These are phyloP conservation scores for Cornus controversa DNA, from an alignment of 148 eudicot species.

Conservation along the genomic window DNA sequence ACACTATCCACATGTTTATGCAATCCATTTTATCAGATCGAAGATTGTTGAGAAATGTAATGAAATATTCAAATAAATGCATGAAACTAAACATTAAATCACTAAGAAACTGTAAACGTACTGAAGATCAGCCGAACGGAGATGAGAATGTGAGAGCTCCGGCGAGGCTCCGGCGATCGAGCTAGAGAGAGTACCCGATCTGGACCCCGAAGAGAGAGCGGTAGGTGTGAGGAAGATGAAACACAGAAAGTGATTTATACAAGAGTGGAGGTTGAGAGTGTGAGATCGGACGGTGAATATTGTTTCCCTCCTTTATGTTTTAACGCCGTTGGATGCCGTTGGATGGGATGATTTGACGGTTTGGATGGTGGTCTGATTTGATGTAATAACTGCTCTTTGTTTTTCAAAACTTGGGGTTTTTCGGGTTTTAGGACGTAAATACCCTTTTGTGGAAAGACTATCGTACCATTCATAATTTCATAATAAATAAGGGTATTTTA, in stretches of 20 bases:
- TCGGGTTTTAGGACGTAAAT: too few species aligned
- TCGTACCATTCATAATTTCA: too few species aligned
- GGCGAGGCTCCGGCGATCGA: neutral
- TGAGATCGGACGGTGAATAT: slow-evolving; percentile 31
- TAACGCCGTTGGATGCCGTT: slow-evolving; percentile 13
- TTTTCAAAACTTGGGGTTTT: too few species aligned
- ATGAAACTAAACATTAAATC: too few species aligned
- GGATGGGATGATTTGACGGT: slow-evolving; percentile 25
- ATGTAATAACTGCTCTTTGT: too few species aligned
- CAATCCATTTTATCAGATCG: too few species aligned
- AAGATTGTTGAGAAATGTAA: too few species aligned
- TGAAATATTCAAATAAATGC: too few species aligned
- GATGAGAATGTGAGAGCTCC: neutral
- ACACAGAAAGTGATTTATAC: slow-evolving; percentile 17
- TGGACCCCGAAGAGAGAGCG: neutral
- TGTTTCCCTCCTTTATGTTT: slow-evolving; percentile 41
- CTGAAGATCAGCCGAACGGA: neutral
- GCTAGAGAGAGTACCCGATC: slow-evolving; percentile 6
- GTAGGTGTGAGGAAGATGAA: neutral
- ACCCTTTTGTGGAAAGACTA: too few species aligned
- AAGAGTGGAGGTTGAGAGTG: neutral
- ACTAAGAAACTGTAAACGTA: neutral
- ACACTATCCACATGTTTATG: too few species aligned
- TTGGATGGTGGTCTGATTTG: slow-evolving; percentile 10
- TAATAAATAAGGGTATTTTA: too few species aligned